Evolutionary conservation across 495 filamentous ascomycete species (phyloP).

Genomic region (Diplogelasinospora grovesii): DNA sequence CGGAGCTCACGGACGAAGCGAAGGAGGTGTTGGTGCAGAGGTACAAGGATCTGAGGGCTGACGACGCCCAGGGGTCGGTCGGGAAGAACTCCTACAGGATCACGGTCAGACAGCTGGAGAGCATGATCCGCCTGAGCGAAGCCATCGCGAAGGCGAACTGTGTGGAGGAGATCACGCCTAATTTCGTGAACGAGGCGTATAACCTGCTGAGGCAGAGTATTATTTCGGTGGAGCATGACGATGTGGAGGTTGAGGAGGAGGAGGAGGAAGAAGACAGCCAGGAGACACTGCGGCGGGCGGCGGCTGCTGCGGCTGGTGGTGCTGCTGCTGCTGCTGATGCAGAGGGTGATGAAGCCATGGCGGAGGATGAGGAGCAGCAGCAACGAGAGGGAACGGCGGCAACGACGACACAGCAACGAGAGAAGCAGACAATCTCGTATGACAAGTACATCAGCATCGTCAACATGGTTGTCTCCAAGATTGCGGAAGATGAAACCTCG

Average conservation of each 20-base stretch:
- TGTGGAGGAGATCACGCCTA: constrained; percentile 78
- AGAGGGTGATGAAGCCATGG: constrained; percentile 70
- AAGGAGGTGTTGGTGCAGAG: constrained; percentile 78
- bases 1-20: constrained; percentile 84
- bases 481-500: constrained; percentile 67
- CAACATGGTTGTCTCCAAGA: constrained; percentile 71
- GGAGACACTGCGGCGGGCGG: constrained; percentile 29
- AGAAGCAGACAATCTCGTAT: constrained; percentile 86
- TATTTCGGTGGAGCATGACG: constrained; percentile 96
- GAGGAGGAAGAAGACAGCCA: constrained; percentile 51
- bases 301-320: constrained; percentile 32
- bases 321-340: constrained; percentile 32
- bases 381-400: constrained; percentile 23
- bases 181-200: constrained; percentile 85
- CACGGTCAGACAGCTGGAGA: constrained; percentile 92
- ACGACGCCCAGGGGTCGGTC: constrained; percentile 90
- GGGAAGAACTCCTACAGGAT: constrained; percentile 93
- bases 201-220: constrained; percentile 87
- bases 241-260: constrained; percentile 91
- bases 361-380: constrained; percentile 35
- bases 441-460: constrained; percentile 91
- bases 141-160: constrained; percentile 97
- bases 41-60: constrained; percentile 92
- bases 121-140: constrained; percentile 87
- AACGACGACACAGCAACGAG: constrained; percentile 39